Conservation (phyloP, 495 filamentous ascomycete genomes). For the Penicillium taxi region DNA sequence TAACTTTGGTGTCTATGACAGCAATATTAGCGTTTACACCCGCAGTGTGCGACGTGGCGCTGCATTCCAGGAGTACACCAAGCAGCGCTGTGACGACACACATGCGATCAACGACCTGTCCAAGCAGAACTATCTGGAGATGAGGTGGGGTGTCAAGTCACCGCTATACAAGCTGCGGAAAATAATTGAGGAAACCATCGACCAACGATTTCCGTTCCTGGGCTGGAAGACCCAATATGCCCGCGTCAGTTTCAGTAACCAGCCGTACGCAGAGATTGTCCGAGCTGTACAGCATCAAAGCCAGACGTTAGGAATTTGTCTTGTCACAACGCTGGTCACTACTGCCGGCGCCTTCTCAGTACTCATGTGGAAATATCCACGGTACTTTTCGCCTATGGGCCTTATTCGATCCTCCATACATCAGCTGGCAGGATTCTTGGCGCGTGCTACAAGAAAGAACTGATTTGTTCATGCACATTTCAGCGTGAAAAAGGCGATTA, state of each 20-base stretch:
- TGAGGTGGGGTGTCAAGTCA: conserved; percentile 73
- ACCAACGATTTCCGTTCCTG: conserved; percentile 60
- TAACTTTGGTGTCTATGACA: conserved; percentile 46
- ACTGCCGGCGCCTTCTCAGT: conserved; percentile 21
- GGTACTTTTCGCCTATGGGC: conserved; percentile 10
- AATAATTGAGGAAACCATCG: conserved; percentile 74
- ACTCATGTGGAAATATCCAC: conserved; percentile 27
- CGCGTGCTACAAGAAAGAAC: not conserved
- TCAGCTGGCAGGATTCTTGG: conserved; percentile 6
- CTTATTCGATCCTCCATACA: conserved; percentile 4
- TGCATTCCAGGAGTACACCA: conserved; percentile 68
- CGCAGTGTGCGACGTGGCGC: conserved; percentile 35
- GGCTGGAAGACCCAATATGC: conserved; percentile 91
- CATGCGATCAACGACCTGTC: conserved; percentile 90
- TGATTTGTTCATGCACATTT: not conserved
- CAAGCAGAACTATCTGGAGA: conserved; percentile 85
- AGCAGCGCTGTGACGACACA: conserved; percentile 64
- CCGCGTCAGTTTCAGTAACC: conserved; percentile 86
- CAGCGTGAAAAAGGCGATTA: not conserved
- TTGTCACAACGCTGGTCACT: conserved; percentile 23
- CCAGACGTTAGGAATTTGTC: conserved; percentile 39
- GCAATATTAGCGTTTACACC: conserved; percentile 23
- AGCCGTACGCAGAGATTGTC: conserved; percentile 79
- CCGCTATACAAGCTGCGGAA: conserved; percentile 72
- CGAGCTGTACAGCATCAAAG: conserved; percentile 61